Conservation (phyloP, 2,329 filamentous ascomycete genomes). For the Periglandula ipomoeae region DNA sequence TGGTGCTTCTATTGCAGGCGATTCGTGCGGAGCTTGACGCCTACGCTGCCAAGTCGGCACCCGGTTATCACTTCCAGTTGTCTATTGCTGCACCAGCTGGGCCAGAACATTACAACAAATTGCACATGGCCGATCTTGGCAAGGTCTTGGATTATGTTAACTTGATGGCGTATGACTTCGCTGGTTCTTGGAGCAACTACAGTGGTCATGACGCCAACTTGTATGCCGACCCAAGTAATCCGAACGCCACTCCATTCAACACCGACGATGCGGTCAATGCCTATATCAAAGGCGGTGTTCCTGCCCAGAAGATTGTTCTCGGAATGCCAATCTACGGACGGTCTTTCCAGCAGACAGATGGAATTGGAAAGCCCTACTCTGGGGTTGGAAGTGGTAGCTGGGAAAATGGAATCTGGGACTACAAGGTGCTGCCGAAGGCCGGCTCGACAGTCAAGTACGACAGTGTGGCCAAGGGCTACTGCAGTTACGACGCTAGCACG, state of each 20-base stretch:
- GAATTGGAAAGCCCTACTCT: conserved; percentile 53
- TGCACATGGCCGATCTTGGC: conserved; percentile 40
- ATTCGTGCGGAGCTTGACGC: conserved; percentile 38
- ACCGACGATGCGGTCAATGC: conserved; percentile 54
- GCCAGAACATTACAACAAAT: conserved; percentile 35
- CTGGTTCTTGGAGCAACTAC: conserved; percentile 58
- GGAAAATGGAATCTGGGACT: conserved; percentile 72
- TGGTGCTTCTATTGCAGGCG: conserved; percentile 34
- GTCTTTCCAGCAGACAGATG: conserved; percentile 37
- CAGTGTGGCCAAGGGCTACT: conserved; percentile 50
- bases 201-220: conserved; percentile 68
- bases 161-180: conserved; percentile 71
- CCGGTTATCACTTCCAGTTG: conserved; percentile 42
- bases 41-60: conserved; percentile 34
- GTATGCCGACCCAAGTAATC: conserved; percentile 43
- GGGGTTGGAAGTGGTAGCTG: conserved; percentile 61
- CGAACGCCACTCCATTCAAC: conserved; percentile 58
- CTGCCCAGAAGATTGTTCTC: conserved; percentile 58
- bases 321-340: conserved; percentile 58
- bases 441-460: conserved; percentile 53
- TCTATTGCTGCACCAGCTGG: conserved; percentile 45
- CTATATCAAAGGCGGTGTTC: conserved; percentile 56
- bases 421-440: conserved; percentile 61
- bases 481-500: conserved; percentile 54
- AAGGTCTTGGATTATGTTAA: conserved; percentile 46